Percentiles rank a stretch among this genome's conserved stretches.
phyloP scores from a whole-genome alignment of 441 rosid species.

The Corymbia calophylla region DNA sequence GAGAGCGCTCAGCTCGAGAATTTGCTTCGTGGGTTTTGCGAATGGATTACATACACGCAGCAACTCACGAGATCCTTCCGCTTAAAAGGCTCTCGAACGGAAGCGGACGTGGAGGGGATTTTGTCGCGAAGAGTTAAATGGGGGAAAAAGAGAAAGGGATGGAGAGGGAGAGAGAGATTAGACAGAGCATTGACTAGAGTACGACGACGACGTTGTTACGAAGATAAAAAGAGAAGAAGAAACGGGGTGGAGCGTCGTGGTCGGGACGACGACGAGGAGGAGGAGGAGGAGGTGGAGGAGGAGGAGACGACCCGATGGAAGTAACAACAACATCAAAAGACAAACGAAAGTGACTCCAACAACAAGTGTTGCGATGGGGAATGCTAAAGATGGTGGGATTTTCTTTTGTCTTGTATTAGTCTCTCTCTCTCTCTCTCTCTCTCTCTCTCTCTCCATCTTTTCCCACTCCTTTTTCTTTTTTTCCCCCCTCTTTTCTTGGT shows the following conservation, averaged over 20 bases:
- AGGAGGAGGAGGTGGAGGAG: not conserved
- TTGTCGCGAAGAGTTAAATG: not conserved
- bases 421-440: not conserved
- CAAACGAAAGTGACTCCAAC: not conserved
- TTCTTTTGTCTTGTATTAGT: not conserved
- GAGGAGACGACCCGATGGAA: not conserved
- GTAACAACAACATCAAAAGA: not conserved
- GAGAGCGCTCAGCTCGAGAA: not conserved
- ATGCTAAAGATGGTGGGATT: not conserved
- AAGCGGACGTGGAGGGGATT: not conserved
- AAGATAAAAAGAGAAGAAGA: not conserved
- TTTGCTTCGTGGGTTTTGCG: not conserved
- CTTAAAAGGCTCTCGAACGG: not conserved
- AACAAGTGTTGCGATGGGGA: not conserved
- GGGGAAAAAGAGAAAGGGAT: not conserved
- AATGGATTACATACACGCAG: not conserved
- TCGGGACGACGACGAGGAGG: not conserved
- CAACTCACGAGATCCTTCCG: not conserved
- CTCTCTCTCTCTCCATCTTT: not conserved
- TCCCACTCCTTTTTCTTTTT: not conserved
- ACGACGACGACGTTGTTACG: not conserved
- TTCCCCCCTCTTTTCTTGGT: not conserved
- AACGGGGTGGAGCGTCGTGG: not conserved
- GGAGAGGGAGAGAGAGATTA: not conserved
- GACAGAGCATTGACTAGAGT: not conserved